Base-by-base conservation (phyloP, 2,329 filamentous ascomycete species). In the Macrophomina phaseolina region DNA sequence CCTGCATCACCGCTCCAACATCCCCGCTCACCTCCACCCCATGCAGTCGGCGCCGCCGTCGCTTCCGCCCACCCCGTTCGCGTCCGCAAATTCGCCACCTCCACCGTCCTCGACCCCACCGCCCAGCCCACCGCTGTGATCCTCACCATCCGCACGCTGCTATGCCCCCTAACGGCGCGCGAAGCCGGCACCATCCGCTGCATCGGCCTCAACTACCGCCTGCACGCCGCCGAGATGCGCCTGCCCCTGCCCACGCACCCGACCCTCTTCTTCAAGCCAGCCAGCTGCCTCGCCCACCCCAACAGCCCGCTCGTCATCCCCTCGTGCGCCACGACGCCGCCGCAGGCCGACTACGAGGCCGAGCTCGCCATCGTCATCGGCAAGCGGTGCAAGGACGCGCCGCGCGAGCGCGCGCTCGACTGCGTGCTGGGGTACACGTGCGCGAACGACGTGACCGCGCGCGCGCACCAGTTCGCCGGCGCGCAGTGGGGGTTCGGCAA, bases 341-440 rank as follows among this genome's bases (percentile, higher is more conserved):
- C 45, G 2, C 45, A 51, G 3, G 48, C 48, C 48, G 48, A 51
- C 48, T 51, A 51, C 48, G 48, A 62, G 23, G 76, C 76, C 69
- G 77, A 79, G 68, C 75, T 79, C 42, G 77, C 76, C 64, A 67
- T 78, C 49, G 65, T 79, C 34, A 73, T 79, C 58, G 70, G 72
- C 45, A 69, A 69, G 9, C 74, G 76, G 68, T 73, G 71, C 64
- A 77, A 77, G 53, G 77, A 79, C 69, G 70, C 76, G 9, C 77
- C 81, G 53, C 85, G 87, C 70, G 81, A 79, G 0, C 82, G 89
- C 36, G 86, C 87, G 5, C 73, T 87, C 60, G 81, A 84, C 69
- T 88, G 89, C 71, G 81, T 90, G 4, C 83, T 90, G 2, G 88
- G 88, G 32, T 90, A 90, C 73, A 88, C 86, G 0, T 83, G 83